Conservation (phyloP, 2,329 filamentous ascomycete genomes). For the Coniosporium tulheliwenetii region DNA sequence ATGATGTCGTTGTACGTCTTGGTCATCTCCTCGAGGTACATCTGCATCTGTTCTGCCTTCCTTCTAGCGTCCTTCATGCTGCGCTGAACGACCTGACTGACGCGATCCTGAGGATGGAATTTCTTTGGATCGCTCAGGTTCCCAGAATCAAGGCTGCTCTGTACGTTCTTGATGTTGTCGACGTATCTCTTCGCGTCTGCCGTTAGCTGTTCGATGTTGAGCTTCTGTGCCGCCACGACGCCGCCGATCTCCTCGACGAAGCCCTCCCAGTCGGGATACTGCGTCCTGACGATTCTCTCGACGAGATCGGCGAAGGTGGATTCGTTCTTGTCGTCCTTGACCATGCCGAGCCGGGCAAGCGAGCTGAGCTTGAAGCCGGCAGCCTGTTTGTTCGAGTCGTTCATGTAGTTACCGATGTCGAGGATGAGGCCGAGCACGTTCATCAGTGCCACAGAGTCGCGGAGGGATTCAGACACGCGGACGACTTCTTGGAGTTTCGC, state of each 20-base stretch:
- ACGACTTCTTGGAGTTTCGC: conserved; percentile 77
- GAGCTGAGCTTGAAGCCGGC: conserved; percentile 96
- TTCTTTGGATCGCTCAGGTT: conserved; percentile 94
- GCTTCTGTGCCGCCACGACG: conserved; percentile 67
- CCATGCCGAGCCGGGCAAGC: conserved; percentile 82
- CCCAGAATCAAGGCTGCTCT: conserved; percentile 79
- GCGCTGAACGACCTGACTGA: conserved; percentile 78
- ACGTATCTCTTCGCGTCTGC: conserved; percentile 83
- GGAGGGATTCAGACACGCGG: conserved; percentile 69
- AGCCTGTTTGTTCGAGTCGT: conserved; percentile 96
- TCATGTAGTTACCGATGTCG: conserved; percentile 99
- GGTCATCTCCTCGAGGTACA: conserved; percentile 87
- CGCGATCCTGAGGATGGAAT: conserved; percentile 94
- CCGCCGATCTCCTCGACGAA: conserved; percentile 74
- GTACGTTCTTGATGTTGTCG: conserved; percentile 85
- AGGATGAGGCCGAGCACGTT: conserved; percentile 91
- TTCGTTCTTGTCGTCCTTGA: conserved; percentile 98
- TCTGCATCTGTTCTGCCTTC: conserved; percentile 88
- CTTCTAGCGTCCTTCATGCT: conserved; percentile 92
- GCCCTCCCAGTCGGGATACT: conserved; percentile 89
- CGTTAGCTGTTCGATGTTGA: conserved; percentile 87
- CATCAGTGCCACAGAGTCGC: conserved; percentile 86
- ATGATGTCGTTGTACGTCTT: conserved; percentile 90
- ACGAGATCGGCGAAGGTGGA: conserved; percentile 91
- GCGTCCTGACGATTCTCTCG: conserved; percentile 87